These are phyloP conservation scores for Plasmopara viticola DNA, from an alignment of 352 stramenopile genomes.

Conservation along the genomic window DNA sequence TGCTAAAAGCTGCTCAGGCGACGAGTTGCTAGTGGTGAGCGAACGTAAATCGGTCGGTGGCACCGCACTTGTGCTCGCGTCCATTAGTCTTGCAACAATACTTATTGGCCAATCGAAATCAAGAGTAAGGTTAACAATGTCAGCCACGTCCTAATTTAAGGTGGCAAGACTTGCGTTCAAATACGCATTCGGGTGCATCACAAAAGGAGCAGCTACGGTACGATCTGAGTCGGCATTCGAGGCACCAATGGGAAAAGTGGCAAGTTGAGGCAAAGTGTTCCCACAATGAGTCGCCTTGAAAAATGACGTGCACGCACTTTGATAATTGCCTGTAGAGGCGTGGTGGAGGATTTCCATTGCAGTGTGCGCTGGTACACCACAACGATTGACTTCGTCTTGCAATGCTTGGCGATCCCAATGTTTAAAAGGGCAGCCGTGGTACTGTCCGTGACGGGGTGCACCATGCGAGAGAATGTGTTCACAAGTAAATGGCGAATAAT, in stretches of 20 bases:
- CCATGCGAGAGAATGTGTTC: conserved; percentile 42
- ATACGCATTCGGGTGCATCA: conserved; percentile 58
- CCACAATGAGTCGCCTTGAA: not conserved
- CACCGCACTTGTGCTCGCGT: conserved; percentile 8
- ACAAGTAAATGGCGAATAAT: conserved; percentile 62
- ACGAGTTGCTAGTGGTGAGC: conserved; percentile 27
- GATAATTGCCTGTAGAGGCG: conserved; percentile 26
- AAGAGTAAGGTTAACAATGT: not conserved
- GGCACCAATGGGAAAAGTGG: not conserved
- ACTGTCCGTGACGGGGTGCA: conserved; percentile 53
- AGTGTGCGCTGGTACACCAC: conserved; percentile 13
- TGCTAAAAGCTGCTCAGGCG: conserved; percentile 45
- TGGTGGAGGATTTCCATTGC: conserved; percentile 29
- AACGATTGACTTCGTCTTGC: conserved; percentile 32
- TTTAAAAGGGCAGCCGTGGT: conserved; percentile 78
- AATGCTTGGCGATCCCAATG: conserved; percentile 55
- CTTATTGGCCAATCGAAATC: not conserved
- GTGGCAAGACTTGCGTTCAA: conserved; percentile 31
- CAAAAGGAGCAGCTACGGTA: conserved; percentile 4
- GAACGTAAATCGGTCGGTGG: conserved; percentile 19
- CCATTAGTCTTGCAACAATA: conserved; percentile 5
- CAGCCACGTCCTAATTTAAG: conserved; percentile 1
- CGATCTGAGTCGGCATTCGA: not conserved
- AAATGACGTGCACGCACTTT: not conserved
- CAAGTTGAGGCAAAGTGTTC: not conserved